These are phyloP conservation scores for Hyaloscypha variabilis DNA, from an alignment of 495 filamentous ascomycete genomes.

Conservation along the genomic window DNA sequence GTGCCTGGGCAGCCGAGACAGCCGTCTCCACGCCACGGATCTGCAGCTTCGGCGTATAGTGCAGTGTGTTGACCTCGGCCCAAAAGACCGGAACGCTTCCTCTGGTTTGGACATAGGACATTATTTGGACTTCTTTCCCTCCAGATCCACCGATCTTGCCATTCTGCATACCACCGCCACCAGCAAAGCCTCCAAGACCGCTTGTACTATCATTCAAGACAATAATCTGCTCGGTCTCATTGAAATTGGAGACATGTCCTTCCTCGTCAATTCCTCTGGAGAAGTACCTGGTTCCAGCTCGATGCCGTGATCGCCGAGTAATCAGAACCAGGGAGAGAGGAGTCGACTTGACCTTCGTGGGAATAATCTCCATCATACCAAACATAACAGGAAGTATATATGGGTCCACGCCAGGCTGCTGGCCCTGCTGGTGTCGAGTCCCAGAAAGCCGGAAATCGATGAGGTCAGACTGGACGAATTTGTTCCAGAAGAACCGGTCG, in stretches of 20 bases:
- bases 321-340: slow-evolving; percentile 86
- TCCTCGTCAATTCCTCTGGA: slow-evolving; percentile 90
- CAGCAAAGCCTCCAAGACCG: slow-evolving; percentile 79
- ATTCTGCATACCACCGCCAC: slow-evolving; percentile 72
- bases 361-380: slow-evolving; percentile 86
- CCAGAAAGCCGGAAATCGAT: slow-evolving; percentile 75
- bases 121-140: slow-evolving; percentile 78
- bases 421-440: slow-evolving; percentile 57
- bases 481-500: slow-evolving; percentile 99
- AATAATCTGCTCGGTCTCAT: slow-evolving; percentile 92
- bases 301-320: slow-evolving; percentile 80
- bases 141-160: slow-evolving; percentile 58
- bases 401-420: slow-evolving; percentile 80
- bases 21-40: slow-evolving; percentile 85
- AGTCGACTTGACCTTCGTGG: slow-evolving; percentile 78
- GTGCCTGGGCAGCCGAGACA: slow-evolving; percentile 72
- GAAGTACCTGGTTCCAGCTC: slow-evolving; percentile 91
- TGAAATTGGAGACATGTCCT: slow-evolving; percentile 96
- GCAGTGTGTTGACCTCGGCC: slow-evolving; percentile 89
- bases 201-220: slow-evolving; percentile 76
- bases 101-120: slow-evolving; percentile 93
- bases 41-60: slow-evolving; percentile 87
- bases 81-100: slow-evolving; percentile 94
- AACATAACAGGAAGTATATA: slow-evolving; percentile 95
- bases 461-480: slow-evolving; percentile 85